phyloP scores from a whole-genome alignment of 768 basidiomycete genomes.

The Hygrocybe punicea region DNA sequence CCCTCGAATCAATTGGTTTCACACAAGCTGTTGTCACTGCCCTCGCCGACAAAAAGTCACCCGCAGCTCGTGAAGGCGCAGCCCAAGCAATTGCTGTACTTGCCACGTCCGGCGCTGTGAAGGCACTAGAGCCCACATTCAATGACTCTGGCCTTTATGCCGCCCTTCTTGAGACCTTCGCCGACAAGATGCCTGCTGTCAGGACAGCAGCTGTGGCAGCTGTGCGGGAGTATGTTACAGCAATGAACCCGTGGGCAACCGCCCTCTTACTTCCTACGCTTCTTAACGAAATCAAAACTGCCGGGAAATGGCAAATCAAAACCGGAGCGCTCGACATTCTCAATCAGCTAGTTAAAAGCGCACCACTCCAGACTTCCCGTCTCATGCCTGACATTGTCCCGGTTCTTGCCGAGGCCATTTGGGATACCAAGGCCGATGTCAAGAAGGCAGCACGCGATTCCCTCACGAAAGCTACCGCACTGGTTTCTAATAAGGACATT shows the following conservation, averaged over 20 bases:
- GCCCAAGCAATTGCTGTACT: constrained; percentile 66
- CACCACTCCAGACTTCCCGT: constrained; percentile 77
- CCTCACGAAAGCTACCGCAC: constrained; percentile 88
- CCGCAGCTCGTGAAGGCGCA: constrained; percentile 87
- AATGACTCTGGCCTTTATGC: constrained; percentile 82
- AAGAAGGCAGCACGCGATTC: constrained; percentile 97
- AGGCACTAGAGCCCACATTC: constrained; percentile 85
- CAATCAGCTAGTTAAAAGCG: constrained; percentile 82
- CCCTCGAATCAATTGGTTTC: constrained; percentile 68
- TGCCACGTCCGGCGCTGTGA: constrained; percentile 65
- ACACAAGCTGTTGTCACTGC: constrained; percentile 75
- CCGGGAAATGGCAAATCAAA: constrained; percentile 98
- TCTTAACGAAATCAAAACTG: constrained; percentile 90
- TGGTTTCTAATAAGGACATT: constrained; percentile 98
- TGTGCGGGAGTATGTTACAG: constrained; percentile 66
- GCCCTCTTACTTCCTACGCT: constrained; percentile 79
- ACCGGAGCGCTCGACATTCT: constrained; percentile 77
- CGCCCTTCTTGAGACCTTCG: constrained; percentile 85
- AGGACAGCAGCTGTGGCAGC: constrained; percentile 83
- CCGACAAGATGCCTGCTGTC: constrained; percentile 91
- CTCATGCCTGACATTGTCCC: constrained; percentile 95
- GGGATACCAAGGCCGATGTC: constrained; percentile 98
- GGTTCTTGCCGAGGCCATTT: constrained; percentile 90
- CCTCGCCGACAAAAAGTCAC: constrained; percentile 92
- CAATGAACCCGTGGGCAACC: constrained; percentile 87